Conservation (phyloP, 2,329 filamentous ascomycete species). For the Metarhizium robertsii region DNA sequence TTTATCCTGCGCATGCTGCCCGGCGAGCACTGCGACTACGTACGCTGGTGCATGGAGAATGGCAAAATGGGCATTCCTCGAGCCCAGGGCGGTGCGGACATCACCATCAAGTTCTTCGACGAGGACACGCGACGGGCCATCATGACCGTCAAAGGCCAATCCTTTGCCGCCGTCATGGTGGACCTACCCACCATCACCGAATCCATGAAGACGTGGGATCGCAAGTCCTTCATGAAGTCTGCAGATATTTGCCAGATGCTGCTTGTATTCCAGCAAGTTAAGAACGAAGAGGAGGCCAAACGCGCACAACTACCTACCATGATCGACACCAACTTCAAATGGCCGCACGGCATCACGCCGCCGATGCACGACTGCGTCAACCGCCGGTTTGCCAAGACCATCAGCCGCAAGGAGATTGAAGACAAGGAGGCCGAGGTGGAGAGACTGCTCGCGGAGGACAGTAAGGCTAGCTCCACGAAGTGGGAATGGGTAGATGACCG, state of each 20-base stretch:
- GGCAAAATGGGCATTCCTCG: conserved; percentile 62
- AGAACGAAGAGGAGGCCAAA: conserved; percentile 56
- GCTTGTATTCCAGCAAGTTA: conserved; percentile 61
- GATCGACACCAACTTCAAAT: conserved; percentile 60
- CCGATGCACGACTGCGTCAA: conserved; percentile 81
- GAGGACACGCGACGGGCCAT: conserved; percentile 64
- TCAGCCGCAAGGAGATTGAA: conserved; percentile 75
- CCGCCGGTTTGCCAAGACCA: conserved; percentile 72
- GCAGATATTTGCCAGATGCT: conserved; percentile 88
- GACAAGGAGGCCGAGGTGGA: conserved; percentile 75
- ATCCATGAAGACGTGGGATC: conserved; percentile 89
- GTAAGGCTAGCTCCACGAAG: conserved; percentile 46
- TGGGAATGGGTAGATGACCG: conserved; percentile 57
- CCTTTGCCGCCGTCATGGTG: conserved; percentile 70
- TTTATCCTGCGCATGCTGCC: conserved; percentile 84
- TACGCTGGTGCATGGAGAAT: conserved; percentile 66
- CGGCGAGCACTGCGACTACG: conserved; percentile 75
- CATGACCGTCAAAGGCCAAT: conserved; percentile 57
- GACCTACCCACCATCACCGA: conserved; percentile 83
- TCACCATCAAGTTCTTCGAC: conserved; percentile 73
- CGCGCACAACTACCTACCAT: conserved; percentile 61
- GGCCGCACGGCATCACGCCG: conserved; percentile 78
- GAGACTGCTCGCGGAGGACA: conserved; percentile 61
- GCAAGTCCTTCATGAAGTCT: conserved; percentile 78
- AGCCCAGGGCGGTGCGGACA: conserved; percentile 61